A percentile compares a stretch with the other conserved stretches of the same genome.
Evolutionary conservation across 495 filamentous ascomycete genomes (phyloP).

Genomic region (Ascobolus immersus): DNA sequence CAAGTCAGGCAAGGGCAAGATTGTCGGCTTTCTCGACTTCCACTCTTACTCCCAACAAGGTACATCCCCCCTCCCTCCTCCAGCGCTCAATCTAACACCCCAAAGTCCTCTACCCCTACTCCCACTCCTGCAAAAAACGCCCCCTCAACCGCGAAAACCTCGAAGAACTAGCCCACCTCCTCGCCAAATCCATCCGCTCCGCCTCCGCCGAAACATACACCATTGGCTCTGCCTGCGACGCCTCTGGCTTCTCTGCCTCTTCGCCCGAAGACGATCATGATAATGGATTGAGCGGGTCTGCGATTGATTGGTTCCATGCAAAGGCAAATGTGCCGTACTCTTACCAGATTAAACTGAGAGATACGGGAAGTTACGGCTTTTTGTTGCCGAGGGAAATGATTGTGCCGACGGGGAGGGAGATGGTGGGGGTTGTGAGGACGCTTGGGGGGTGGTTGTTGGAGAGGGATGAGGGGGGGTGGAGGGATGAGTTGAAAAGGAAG

Average conservation of each 20-base stretch:
- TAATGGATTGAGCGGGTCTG: constrained; percentile 45
- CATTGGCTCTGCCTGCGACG: constrained; percentile 70
- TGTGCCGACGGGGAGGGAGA: constrained; percentile 66
- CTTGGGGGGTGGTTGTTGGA: constrained; percentile 42
- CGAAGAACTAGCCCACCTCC: constrained; percentile 62
- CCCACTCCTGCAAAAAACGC: constrained; percentile 47
- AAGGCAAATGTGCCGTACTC: constrained; percentile 56
- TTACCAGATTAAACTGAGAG: constrained; percentile 85
- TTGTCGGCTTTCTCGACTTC: constrained; percentile 67
- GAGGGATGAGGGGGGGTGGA: no score
- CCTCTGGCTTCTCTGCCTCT: constrained; percentile 24
- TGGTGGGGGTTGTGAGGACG: constrained; percentile 54
- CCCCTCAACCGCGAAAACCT: constrained; percentile 79
- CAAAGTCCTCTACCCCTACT: constrained; percentile 66
- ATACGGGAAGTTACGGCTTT: constrained; percentile 88
- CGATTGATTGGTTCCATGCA: constrained; percentile 91
- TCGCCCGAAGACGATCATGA: no score
- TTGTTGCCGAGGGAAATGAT: constrained; percentile 71
- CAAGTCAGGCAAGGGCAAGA: constrained; percentile 36
- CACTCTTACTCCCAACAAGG: constrained; percentile 85
- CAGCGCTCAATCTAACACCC: constrained; percentile 5
- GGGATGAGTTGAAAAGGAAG: no score
- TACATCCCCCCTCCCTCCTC: constrained; percentile 1
- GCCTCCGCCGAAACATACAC: constrained; percentile 51
- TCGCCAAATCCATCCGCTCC: constrained; percentile 71